Conservation (phyloP, 1,139 yeast species). For the Chernovozyma aurita region DNA sequence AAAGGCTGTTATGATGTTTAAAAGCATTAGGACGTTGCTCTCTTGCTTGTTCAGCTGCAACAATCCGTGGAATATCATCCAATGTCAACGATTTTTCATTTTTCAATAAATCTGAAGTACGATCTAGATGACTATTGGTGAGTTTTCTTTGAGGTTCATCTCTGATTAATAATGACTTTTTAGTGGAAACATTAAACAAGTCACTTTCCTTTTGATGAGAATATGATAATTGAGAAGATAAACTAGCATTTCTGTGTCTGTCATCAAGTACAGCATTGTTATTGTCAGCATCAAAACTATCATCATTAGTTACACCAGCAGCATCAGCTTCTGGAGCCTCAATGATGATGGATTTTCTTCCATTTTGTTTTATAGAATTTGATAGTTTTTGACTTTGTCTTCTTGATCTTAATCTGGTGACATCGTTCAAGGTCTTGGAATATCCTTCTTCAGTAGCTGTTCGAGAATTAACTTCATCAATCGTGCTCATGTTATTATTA, state of each 20-base stretch:
- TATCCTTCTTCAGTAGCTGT: conserved; percentile 40
- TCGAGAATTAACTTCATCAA: conserved; percentile 15
- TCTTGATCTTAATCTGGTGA: conserved; percentile 69
- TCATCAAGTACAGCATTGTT: conserved; percentile 5
- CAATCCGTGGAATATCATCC: conserved; percentile 95
- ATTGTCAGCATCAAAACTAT: conserved; percentile 13
- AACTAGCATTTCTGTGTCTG: conserved; percentile 9
- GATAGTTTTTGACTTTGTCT: conserved; percentile 66
- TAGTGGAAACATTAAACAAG: conserved; percentile 26
- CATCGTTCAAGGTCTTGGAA: conserved; percentile 69
- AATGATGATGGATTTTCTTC: conserved; percentile 40
- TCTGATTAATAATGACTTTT: conserved; percentile 35
- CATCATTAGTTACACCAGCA: conserved; percentile 20
- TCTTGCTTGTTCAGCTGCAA: conserved; percentile 94
- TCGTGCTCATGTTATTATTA: conserved; percentile 10
- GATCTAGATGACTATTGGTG: conserved; percentile 34
- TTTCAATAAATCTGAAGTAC: conserved; percentile 66
- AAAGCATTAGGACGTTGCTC: conserved; percentile 87
- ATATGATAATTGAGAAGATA: conserved; percentile 19
- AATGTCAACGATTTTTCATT: conserved; percentile 84
- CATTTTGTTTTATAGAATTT: conserved; percentile 48
- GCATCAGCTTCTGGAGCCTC: conserved; percentile 55
- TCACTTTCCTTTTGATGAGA: conserved; percentile 26
- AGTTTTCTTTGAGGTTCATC: conserved; percentile 40
- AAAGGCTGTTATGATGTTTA: conserved; percentile 56